These are phyloP conservation scores for Binderoboletus segoi DNA, from an alignment of 1,284 basidiomycete species.

Conservation along the genomic window DNA sequence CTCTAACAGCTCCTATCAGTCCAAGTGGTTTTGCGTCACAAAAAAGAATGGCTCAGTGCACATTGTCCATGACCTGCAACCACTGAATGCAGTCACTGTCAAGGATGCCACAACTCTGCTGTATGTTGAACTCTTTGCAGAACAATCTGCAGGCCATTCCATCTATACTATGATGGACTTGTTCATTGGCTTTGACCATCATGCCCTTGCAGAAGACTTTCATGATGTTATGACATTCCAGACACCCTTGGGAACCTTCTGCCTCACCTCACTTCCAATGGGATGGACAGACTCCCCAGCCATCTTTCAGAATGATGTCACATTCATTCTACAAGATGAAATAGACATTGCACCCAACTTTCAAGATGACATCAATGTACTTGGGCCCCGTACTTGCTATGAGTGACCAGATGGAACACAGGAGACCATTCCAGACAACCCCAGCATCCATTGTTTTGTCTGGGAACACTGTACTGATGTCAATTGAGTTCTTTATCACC, in stretches of 20 bases:
- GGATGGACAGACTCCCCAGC: constrained; percentile 39
- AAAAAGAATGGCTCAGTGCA: constrained; percentile 23
- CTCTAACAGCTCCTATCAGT: constrained; percentile 37
- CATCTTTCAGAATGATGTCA: constrained; percentile 26
- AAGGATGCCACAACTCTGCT: constrained; percentile 19
- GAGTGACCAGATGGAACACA: constrained; percentile 19
- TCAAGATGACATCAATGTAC: neutral
- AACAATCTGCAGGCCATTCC: constrained; percentile 11
- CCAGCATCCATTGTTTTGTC: constrained; percentile 30
- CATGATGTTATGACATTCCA: constrained; percentile 32
- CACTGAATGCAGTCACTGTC: constrained; percentile 33
- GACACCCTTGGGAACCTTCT: constrained; percentile 22
- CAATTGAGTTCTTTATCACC: constrained; percentile 19
- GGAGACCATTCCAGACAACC: constrained; percentile 33
- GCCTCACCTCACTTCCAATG: constrained; percentile 36
- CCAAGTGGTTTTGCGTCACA: constrained; percentile 11
- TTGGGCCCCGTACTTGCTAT: constrained; percentile 15
- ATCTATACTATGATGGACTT: neutral
- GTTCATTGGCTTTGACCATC: too few species aligned
- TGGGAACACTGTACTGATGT: constrained; percentile 25
- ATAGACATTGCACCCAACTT: constrained; percentile 30
- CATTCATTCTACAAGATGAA: constrained; percentile 38
- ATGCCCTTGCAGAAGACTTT: constrained; percentile 5
- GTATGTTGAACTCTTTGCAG: constrained; percentile 12
- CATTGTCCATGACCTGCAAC: constrained; percentile 31